phyloP scores from a whole-genome alignment of 306 rosid species.

The Acacia crassicarpa region DNA sequence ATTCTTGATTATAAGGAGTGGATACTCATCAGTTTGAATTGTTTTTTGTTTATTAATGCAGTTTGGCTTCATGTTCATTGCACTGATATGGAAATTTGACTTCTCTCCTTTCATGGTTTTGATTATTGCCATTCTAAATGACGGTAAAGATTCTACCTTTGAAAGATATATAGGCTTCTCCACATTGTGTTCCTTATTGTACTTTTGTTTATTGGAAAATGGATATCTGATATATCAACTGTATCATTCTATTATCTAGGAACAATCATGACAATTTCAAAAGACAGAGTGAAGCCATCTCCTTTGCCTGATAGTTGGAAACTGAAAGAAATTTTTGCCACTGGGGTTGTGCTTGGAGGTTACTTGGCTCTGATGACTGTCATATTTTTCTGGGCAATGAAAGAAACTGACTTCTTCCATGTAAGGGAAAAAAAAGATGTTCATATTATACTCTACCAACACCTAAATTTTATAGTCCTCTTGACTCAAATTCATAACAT shows the following conservation, averaged over 20 bases:
- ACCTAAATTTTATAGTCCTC: not conserved
- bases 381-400: conserved; percentile 85
- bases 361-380: conserved; percentile 96
- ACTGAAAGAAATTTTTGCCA: conserved; percentile 86
- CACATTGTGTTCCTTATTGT: not conserved
- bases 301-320: conserved; percentile 99
- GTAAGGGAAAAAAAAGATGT: conserved; percentile 45
- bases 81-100: conserved; percentile 92
- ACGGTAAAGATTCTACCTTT: conserved; percentile 54
- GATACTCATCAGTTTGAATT: conserved; percentile 2
- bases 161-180: not conserved
- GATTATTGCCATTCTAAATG: conserved; percentile 95
- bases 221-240: conserved; percentile 24
- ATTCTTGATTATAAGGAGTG: not conserved
- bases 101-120: conserved; percentile 99
- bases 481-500: conserved; percentile 21
- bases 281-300: conserved; percentile 97
- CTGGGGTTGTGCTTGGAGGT: conserved; percentile 87
- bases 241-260: conserved; percentile 43
- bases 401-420: conserved; percentile 68
- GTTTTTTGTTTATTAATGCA: conserved; percentile 47
- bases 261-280: conserved; percentile 98
- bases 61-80: conserved; percentile 97
- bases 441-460: not conserved
- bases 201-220: not conserved